Percentiles rank a stretch among this genome's conserved stretches.
phyloP scores from a whole-genome alignment of 2,329 filamentous ascomycete genomes.

The Davidsoniella neocaledoniae region DNA sequence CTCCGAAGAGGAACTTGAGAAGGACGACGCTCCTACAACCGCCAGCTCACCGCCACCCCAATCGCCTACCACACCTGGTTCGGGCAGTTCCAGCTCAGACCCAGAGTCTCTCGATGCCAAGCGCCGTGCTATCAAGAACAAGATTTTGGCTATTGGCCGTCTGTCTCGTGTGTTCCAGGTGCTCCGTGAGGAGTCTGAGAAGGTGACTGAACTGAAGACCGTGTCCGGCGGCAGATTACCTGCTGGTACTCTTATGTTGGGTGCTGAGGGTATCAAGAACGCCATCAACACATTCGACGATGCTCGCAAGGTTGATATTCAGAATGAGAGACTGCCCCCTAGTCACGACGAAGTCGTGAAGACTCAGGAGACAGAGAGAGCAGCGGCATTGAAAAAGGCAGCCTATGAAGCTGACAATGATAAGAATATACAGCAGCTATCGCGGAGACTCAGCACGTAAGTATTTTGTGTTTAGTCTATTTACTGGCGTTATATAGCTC shows the following conservation, averaged over 20 bases:
- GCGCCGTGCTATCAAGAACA: constrained; percentile 96
- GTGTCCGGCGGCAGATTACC: constrained; percentile 83
- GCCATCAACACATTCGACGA: constrained; percentile 96
- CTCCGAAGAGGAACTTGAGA: constrained; percentile 95
- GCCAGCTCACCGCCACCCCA: constrained; percentile 42
- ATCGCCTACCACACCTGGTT: constrained; percentile 39
- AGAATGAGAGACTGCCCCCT: constrained; percentile 88
- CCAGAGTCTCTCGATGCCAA: constrained; percentile 85
- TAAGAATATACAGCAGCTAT: constrained; percentile 68
- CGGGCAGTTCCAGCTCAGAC: constrained; percentile 31
- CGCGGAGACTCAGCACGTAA: constrained; percentile 91
- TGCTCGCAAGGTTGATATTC: constrained; percentile 86
- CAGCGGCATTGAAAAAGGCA: constrained; percentile 72
- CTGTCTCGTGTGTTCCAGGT: constrained; percentile 98
- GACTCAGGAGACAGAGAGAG: constrained; percentile 65
- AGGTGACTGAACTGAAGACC: constrained; percentile 94
- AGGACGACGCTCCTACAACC: constrained; percentile 49
- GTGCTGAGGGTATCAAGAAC: constrained; percentile 95
- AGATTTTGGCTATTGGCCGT: constrained; percentile 92
- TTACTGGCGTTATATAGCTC: not conserved
- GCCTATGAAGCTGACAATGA: constrained; percentile 84
- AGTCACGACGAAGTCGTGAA: constrained; percentile 80
- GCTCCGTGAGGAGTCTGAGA: constrained; percentile 88
- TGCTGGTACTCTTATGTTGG: constrained; percentile 91
- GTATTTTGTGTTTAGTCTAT: constrained; percentile 21